Evolutionary conservation across 495 filamentous ascomycete species (phyloP).

Genomic region (Penicillium ucsense): DNA sequence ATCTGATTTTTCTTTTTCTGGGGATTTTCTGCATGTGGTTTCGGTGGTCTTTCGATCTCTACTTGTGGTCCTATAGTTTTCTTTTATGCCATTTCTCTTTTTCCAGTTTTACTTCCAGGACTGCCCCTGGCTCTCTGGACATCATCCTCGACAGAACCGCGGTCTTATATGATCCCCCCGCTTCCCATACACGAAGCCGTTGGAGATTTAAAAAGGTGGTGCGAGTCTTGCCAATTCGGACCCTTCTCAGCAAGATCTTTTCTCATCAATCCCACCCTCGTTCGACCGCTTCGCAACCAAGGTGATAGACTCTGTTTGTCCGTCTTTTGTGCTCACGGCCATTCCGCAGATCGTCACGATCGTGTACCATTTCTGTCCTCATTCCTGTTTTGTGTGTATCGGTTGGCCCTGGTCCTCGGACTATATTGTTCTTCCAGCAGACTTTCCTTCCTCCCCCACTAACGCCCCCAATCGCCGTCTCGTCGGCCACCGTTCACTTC

Average conservation of each 20-base stretch:
- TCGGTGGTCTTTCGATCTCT: too few species aligned
- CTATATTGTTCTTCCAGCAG: not conserved
- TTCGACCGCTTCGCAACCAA: too few species aligned
- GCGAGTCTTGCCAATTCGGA: not conserved
- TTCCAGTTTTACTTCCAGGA: constrained; percentile 5
- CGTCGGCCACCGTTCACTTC: not conserved
- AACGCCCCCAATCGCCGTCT: not conserved
- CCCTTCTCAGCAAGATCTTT: too few species aligned
- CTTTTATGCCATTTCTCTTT: constrained; percentile 1
- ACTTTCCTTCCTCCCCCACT: not conserved
- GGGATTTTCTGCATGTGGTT: not conserved
- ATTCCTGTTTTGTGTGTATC: too few species aligned
- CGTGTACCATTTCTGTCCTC: too few species aligned
- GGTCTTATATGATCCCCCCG: constrained; percentile 35
- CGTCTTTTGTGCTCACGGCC: not conserved
- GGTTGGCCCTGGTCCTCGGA: not conserved
- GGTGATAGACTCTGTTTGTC: constrained; percentile 4
- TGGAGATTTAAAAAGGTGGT: constrained; percentile 17
- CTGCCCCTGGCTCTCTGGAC: too few species aligned
- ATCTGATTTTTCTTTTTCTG: not conserved
- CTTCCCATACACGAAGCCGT: constrained; percentile 25
- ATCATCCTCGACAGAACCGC: constrained; percentile 14
- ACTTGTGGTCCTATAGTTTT: not conserved
- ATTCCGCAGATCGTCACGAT: too few species aligned
- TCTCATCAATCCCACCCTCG: too few species aligned